Evolutionary conservation across 176 grass and related monocot genomes (phyloP).

Genomic region (maize (Zea mays)): Zm-B73-REFERENCE-NAM-5.0 NC_050098.1:31650501-31651000

Average conservation of each 20-base stretch:
- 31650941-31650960: slow-evolving; percentile 60
- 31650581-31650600: no score
- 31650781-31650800: slow-evolving; percentile 45
- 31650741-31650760: slow-evolving; percentile 28
- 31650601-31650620: no score
- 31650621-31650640: no score
- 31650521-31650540: no score
- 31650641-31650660: background rate
- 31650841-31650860: slow-evolving; percentile 92
- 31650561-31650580: no score
- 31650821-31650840: slow-evolving; percentile 60
- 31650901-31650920: slow-evolving; percentile 33
- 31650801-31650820: slow-evolving; percentile 52
- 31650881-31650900: slow-evolving; percentile 73
- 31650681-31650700: background rate
- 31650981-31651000: slow-evolving; percentile 42
- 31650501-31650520: no score
- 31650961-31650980: slow-evolving; percentile 80
- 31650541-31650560: no score
- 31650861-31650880: slow-evolving; percentile 99
- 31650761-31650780: slow-evolving; percentile 60
- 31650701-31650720: background rate
- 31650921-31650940: slow-evolving; percentile 51
- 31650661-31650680: background rate
- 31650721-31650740: slow-evolving; percentile 4